Evolutionary conservation across 2,329 filamentous ascomycete species (phyloP).

Genomic region (Exophiala aquamarina): DNA sequence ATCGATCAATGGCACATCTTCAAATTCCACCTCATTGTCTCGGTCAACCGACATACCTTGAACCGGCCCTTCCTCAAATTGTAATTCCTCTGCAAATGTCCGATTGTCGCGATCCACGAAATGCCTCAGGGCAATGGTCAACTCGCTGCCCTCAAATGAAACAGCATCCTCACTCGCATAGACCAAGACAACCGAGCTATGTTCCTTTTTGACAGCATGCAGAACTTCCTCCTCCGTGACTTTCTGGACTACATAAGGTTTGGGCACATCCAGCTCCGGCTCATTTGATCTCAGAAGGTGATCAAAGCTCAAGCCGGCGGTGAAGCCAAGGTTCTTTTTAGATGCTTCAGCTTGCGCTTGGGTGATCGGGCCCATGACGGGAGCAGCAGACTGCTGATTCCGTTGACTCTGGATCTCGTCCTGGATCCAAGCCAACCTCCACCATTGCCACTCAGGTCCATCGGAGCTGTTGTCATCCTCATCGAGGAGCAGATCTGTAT

Average conservation of each 20-base stretch:
- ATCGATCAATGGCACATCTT: slow-evolving; percentile 25
- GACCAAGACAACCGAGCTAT: slow-evolving; percentile 54
- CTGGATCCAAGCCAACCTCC: slow-evolving; percentile 44
- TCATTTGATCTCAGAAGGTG: not conserved
- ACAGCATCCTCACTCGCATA: slow-evolving; percentile 57
- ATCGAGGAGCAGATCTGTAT: slow-evolving; percentile 32
- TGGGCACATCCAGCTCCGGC: slow-evolving; percentile 30
- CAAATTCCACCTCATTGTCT: slow-evolving; percentile 18
- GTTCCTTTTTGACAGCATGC: slow-evolving; percentile 53
- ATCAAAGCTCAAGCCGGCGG: not conserved
- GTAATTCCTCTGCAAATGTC: slow-evolving; percentile 34
- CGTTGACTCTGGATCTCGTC: slow-evolving; percentile 1
- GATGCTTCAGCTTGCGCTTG: slow-evolving; percentile 16
- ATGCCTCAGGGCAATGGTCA: slow-evolving; percentile 30
- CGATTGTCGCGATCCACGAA: slow-evolving; percentile 54
- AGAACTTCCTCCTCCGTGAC: slow-evolving; percentile 56
- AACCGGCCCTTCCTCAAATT: slow-evolving; percentile 18
- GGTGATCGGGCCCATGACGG: slow-evolving; percentile 18
- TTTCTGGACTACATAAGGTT: slow-evolving; percentile 41
- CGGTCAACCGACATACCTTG: slow-evolving; percentile 2
- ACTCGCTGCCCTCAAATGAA: slow-evolving; percentile 32
- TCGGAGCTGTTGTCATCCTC: slow-evolving; percentile 31
- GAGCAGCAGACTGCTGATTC: slow-evolving; percentile 2
- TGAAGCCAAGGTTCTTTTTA: slow-evolving; percentile 12
- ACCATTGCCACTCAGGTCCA: slow-evolving; percentile 51